Base-by-base conservation (phyloP, 164 flowering plant species). In the Buxus sempervirens region DNA sequence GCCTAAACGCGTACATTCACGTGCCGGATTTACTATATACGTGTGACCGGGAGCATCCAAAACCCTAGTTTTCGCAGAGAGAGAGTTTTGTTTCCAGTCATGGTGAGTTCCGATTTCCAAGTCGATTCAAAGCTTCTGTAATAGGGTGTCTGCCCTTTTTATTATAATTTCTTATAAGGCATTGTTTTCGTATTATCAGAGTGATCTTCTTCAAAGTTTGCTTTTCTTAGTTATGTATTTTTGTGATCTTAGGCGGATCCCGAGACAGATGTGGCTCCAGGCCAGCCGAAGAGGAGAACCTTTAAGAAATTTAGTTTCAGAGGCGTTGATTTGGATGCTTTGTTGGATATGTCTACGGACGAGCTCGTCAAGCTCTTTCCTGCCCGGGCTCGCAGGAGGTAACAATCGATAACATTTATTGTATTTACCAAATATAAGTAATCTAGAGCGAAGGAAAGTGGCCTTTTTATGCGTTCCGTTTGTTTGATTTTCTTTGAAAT, bases 311-410 rank as follows among this genome's bases (percentile, higher is more conserved):
- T 77, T 63, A 64, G 64, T 16, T 77, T 70, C 70, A 60, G 77
- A 42, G 80, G 80, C 2, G 77, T 73, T 2, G 80, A 77, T 77
- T 62, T 77, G 61, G 80, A 77, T 67, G 72, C 80, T 48, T 58
- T 77, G 7, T 71, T 77, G 20, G 73, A 71, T 25, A 77, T 77
- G 80, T 74, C 75, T 7, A 73, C 70, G 36, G 75, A 77, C n/a
- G 77, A 77, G 45, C 72, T 73, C 18, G 80, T 77, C 23, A 77
- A 77, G 75, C 80, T 77, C 66, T 73, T 77, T n/a, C 36, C 14
- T 20, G 75, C 77, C 10, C 54, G 77, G 32, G 72, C 77, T 66
- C 75, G 77, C 5, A 73, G 80, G 74, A 70, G 80, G 78, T 62
- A 36, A 53, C 18, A 8, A 14, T 28, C 14, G 55, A 9, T 5